These are phyloP conservation scores for Lagenaria siceraria DNA, from an alignment of 306 rosid species.

Conservation along the genomic window DNA sequence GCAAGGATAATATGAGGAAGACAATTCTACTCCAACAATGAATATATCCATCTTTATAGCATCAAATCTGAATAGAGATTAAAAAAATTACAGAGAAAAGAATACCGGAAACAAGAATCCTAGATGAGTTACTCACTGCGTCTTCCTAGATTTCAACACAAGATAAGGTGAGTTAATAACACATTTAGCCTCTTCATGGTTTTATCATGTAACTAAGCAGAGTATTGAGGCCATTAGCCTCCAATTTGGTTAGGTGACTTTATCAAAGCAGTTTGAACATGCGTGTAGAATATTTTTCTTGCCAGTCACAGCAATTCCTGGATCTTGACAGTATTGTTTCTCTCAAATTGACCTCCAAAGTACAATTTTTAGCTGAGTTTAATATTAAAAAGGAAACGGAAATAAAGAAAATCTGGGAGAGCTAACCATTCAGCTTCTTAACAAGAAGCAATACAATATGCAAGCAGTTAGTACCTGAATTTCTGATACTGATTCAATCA, in stretches of 20 bases:
- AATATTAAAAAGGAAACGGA: background rate
- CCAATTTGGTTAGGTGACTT: background rate
- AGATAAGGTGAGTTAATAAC: background rate
- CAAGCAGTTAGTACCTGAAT: conserved; percentile 41
- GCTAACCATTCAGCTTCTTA: background rate
- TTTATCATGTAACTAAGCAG: background rate
- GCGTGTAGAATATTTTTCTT: background rate
- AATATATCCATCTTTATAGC: background rate
- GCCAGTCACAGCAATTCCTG: background rate
- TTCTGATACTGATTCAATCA: conserved; percentile 41
- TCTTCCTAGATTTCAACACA: background rate
- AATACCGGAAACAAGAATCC: background rate
- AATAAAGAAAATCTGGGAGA: background rate
- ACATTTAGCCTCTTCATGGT: background rate
- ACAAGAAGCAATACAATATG: background rate
- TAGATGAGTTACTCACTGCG: background rate
- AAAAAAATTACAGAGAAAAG: background rate
- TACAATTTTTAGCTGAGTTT: background rate
- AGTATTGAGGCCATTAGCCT: background rate
- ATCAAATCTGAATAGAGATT: background rate
- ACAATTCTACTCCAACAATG: background rate
- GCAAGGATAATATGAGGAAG: background rate
- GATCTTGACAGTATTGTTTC: background rate
- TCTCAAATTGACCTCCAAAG: background rate
- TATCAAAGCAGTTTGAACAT: background rate